Percentiles rank a stretch among this genome's conserved stretches.
These are phyloP conservation scores for Ophiostoma sp. DNA, from an alignment of 2,329 filamentous ascomycete species.

Conservation along the genomic window DNA sequence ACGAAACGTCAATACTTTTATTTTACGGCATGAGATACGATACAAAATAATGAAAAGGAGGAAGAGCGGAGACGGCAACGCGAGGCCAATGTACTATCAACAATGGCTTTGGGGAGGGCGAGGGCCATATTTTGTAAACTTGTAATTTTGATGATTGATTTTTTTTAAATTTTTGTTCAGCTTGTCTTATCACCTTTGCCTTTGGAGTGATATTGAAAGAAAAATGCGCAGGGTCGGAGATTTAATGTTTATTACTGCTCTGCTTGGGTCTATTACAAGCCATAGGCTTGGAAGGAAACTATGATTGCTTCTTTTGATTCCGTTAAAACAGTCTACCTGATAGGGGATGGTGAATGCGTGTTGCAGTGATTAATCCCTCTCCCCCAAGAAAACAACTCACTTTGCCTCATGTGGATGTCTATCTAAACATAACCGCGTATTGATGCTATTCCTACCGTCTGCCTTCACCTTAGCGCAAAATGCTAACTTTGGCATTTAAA, in stretches of 20 bases:
- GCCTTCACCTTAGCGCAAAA: not conserved
- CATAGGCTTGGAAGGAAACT: not conserved
- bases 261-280: not conserved
- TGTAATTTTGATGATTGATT: not conserved
- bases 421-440: not conserved
- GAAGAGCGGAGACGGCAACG: not conserved
- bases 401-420: not conserved
- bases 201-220: not conserved
- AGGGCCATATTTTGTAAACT: not conserved
- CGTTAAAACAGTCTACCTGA: not conserved
- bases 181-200: not conserved
- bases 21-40: not conserved
- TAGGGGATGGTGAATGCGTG: too few relatives aligned
- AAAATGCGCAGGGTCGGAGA: not conserved
- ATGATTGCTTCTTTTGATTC: not conserved
- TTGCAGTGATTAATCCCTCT: not conserved
- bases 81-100: conserved; percentile 7
- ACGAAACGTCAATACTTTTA: not conserved
- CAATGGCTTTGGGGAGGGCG: not conserved
- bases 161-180: not conserved
- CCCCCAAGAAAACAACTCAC: not conserved
- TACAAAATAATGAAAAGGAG: not conserved
- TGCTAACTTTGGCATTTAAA: not conserved
- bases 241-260: too few relatives aligned
- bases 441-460: not conserved